Base-by-base conservation (phyloP, 345 rosid genomes). In the Aquilaria yunnanensis region DNA sequence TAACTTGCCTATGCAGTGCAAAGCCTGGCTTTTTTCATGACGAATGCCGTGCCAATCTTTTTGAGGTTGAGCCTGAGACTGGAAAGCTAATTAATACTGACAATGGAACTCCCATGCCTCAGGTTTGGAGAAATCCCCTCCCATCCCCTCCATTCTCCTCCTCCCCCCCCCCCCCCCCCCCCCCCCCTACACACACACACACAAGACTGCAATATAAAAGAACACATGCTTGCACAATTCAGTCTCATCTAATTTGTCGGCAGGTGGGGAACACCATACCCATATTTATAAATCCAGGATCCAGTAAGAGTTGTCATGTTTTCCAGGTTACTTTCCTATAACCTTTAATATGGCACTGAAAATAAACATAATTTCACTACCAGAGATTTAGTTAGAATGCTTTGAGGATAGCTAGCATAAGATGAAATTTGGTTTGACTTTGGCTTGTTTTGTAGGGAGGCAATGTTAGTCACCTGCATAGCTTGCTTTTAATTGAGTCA, bases 21-120 rank as follows among this genome's bases (percentile, higher is more conserved):
- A 90, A 90, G 75, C 97, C 97, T n/a, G 81, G 97, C 30, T 90
- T 90, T 70, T 90, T 90, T 79, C 97, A 82, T 65, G 97, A 90
- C 51, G 89, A 80, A 47, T 82, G 81, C 29, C 87, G 85, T 34
- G 92, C 92, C 56, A 84, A 77, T 72, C 84, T 90, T 66, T 90
- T 90, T 73, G 92, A 90, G 82, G 96, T 90, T 70, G 96, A 85
- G 68, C 85, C 78, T 7, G 75, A 77, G 51, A 71, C 86, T 57
- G 97, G 96, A 60, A 88, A 85, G 96, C 89, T 90, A 43, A 54
- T 76, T 46, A 88, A 88, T 64, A 88, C 97, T 49, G 97, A 90
- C 70, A 85, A 90, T 71, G 97, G 96, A 64, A 84, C 89, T 65
- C 89, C 97, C 54, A 80, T 85, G 92, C 70, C 87, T 74, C 97